Conservation (phyloP, 2,329 filamentous ascomycete species). For the Ceratocystis cacaofunesta region DNA sequence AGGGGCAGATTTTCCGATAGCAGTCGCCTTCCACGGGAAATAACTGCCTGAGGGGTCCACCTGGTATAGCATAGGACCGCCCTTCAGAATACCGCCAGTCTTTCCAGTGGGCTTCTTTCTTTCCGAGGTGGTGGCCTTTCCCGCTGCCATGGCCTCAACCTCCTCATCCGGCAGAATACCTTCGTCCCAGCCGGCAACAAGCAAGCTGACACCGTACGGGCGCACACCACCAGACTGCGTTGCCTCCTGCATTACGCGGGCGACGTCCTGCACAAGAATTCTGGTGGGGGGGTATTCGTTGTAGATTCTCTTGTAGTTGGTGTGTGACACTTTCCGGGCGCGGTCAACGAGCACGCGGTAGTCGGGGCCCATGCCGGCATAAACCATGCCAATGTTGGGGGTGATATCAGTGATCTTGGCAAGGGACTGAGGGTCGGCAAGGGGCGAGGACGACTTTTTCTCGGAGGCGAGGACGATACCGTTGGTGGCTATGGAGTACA, state of each 20-base stretch:
- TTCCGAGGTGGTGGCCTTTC: slow-evolving; percentile 38
- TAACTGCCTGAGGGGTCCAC: slow-evolving; percentile 98
- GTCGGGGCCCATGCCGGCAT: slow-evolving; percentile 97
- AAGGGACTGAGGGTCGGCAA: slow-evolving; percentile 86
- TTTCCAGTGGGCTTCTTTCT: slow-evolving; percentile 68
- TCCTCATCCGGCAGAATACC: slow-evolving; percentile 77
- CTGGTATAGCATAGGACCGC: slow-evolving; percentile 93
- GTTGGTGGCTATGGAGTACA: slow-evolving; percentile 59
- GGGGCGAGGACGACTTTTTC: slow-evolving; percentile 96
- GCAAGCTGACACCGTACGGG: slow-evolving; percentile 87
- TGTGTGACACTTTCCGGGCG: slow-evolving; percentile 95
- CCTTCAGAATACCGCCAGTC: slow-evolving; percentile 90
- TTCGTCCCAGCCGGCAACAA: slow-evolving; percentile 97
- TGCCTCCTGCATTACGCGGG: slow-evolving; percentile 95
- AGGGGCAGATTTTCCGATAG: slow-evolving; percentile 95
- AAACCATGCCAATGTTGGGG: slow-evolving; percentile 98
- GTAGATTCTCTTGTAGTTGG: slow-evolving; percentile 98
- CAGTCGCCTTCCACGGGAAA: slow-evolving; percentile 98
- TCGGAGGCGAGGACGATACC: slow-evolving; percentile 97
- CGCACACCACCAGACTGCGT: slow-evolving; percentile 95
- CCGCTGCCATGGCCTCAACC: slow-evolving; percentile 37
- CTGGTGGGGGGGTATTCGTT: slow-evolving; percentile 99
- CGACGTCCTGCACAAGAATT: slow-evolving; percentile 97
- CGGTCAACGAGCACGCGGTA: slow-evolving; percentile 96
- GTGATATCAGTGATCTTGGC: slow-evolving; percentile 98